Percentiles rank a stretch among this genome's conserved stretches.
phyloP scores from a whole-genome alignment of 192 early-diverging fungal species.

The Podila minutissima region DNA sequence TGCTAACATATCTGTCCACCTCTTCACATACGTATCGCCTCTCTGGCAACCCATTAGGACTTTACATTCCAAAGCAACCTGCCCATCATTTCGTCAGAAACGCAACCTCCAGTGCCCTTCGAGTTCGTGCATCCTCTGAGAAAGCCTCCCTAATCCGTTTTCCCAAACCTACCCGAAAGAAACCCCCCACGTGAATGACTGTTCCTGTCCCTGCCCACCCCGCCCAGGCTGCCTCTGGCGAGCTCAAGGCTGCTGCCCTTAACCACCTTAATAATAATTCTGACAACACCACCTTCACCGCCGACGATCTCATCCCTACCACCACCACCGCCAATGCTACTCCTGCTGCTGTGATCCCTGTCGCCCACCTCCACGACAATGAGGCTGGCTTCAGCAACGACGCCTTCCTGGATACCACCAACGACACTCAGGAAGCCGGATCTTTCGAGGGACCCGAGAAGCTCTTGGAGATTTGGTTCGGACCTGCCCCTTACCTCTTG shows the following conservation, averaged over 20 bases:
- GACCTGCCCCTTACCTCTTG: slow-evolving; percentile 57
- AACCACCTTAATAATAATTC: slow-evolving; percentile 36
- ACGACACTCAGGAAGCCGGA: slow-evolving; percentile 48
- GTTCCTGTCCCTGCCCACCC: slow-evolving; percentile 51
- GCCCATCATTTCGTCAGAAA: slow-evolving; percentile 57
- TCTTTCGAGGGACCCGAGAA: slow-evolving; percentile 98
- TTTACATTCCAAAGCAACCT: slow-evolving; percentile 53
- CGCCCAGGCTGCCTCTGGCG: slow-evolving; percentile 36
- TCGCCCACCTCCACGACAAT: slow-evolving; percentile 30
- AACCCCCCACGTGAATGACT: slow-evolving; percentile 54
- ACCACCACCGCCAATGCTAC: slow-evolving; percentile 3
- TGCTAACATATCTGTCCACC: neutral
- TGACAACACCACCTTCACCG: slow-evolving; percentile 14
- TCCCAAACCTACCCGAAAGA: slow-evolving; percentile 47
- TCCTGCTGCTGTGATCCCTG: neutral
- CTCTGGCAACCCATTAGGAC: slow-evolving; percentile 24
- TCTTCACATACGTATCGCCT: neutral
- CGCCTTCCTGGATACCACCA: slow-evolving; percentile 44
- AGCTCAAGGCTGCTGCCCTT: slow-evolving; percentile 50
- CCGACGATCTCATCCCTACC: slow-evolving; percentile 9
- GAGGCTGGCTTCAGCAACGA: slow-evolving; percentile 45
- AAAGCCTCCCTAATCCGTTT: slow-evolving; percentile 53
- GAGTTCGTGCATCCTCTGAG: slow-evolving; percentile 55
- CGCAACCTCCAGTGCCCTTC: slow-evolving; percentile 50
- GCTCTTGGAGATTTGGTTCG: slow-evolving; percentile 97